Percentiles rank a stretch among this genome's conserved stretches.
These are phyloP conservation scores for Citrus trifoliata DNA, from an alignment of 345 rosid genomes.

Conservation along the genomic window DNA sequence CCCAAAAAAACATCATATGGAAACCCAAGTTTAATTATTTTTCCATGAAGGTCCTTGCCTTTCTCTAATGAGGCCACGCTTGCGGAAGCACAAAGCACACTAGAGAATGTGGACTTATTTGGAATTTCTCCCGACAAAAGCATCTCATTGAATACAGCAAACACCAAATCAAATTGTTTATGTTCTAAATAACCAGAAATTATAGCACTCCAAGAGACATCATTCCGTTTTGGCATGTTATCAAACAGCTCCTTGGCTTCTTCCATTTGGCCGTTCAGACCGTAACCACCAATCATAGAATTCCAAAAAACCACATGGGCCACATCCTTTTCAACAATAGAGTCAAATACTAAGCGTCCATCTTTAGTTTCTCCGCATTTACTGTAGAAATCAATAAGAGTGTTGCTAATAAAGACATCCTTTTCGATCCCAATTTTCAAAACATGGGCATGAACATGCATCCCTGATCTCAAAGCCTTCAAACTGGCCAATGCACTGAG, in stretches of 20 bases:
- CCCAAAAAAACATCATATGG: conserved; percentile 37
- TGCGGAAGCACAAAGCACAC: conserved; percentile 49
- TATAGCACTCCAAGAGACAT: conserved; percentile 44
- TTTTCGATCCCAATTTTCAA: conserved; percentile 33
- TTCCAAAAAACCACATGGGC: conserved; percentile 40
- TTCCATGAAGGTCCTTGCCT: conserved; percentile 58
- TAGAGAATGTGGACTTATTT: conserved; percentile 42
- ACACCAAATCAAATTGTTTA: conserved; percentile 35
- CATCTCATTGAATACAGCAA: conserved; percentile 45
- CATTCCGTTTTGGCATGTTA: conserved; percentile 33
- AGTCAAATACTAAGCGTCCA: conserved; percentile 43
- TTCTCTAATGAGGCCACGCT: conserved; percentile 38
- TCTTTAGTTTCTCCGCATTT: conserved; percentile 39
- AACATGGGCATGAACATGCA: conserved; percentile 42
- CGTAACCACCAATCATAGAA: conserved; percentile 51
- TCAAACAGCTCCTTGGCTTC: conserved; percentile 48
- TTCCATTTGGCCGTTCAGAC: conserved; percentile 41
- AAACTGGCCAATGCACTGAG: conserved; percentile 41
- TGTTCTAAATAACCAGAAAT: conserved; percentile 46
- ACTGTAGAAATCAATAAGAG: conserved; percentile 53
- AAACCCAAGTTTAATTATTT: conserved; percentile 40
- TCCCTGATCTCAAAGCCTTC: conserved; percentile 38
- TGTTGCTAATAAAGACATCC: conserved; percentile 34
- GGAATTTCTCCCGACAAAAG: conserved; percentile 40
- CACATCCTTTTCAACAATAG: conserved; percentile 28